phyloP scores from a whole-genome alignment of 1,284 basidiomycete genomes.

The Papiliotrema nemorosa region DNA sequence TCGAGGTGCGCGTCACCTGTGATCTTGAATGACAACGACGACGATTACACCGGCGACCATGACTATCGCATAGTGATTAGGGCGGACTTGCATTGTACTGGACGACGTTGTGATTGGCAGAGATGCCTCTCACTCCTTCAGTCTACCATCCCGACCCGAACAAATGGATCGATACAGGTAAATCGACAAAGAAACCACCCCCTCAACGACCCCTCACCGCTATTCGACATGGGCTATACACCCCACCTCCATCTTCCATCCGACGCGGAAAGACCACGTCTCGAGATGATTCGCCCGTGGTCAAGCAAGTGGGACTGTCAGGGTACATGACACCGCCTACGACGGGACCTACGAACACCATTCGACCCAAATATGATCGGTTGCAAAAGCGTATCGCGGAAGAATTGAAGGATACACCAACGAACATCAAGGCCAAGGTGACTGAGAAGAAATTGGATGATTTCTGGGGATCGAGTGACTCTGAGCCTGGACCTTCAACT shows the following conservation, averaged over 20 bases:
- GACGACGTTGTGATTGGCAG: no score
- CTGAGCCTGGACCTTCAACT: neutral
- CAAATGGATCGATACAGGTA: conserved; percentile 32
- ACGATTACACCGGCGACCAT: no score
- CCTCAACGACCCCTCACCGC: conserved; percentile 23
- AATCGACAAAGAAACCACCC: conserved; percentile 4
- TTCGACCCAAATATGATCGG: neutral
- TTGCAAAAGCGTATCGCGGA: neutral
- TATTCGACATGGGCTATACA: conserved; percentile 12
- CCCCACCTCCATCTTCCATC: conserved; percentile 18
- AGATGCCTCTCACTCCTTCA: conserved; percentile 13
- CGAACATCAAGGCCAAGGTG: neutral
- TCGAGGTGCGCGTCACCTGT: neutral
- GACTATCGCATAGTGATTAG: no score
- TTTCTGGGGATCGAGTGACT: conserved; percentile 15
- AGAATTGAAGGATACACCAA: neutral
- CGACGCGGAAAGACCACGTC: neutral
- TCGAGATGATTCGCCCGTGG: neutral
- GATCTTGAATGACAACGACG: no score
- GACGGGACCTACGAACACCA: conserved; percentile 1
- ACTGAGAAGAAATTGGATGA: conserved; percentile 7
- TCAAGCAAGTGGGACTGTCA: conserved; percentile 6
- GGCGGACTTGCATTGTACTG: no score
- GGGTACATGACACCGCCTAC: conserved; percentile 20
- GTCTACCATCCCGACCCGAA: conserved; percentile 28